Conservation (phyloP, 2,329 filamentous ascomycete genomes). For the Fusarium sp. region DNA sequence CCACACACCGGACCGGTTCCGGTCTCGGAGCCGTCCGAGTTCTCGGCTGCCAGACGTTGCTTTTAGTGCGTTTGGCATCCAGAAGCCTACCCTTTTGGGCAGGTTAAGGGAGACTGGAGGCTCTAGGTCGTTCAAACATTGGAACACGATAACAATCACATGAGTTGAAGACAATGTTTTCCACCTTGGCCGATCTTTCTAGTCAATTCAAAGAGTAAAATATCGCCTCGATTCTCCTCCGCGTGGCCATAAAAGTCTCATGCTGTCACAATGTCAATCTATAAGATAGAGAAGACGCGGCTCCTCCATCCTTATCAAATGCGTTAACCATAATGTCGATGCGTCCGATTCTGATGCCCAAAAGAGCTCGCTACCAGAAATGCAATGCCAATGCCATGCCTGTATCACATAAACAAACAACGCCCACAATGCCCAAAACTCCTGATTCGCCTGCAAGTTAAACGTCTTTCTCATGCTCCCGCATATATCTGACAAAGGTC, state of each 20-base stretch:
- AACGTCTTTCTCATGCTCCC: slow-evolving; percentile 75
- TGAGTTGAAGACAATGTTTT: neutral
- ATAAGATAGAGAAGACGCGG: neutral
- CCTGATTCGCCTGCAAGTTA: slow-evolving; percentile 2
- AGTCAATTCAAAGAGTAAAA: neutral
- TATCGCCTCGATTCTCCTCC: neutral
- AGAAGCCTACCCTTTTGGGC: slow-evolving; percentile 36
- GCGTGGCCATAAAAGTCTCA: neutral
- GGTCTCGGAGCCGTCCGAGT: slow-evolving; percentile 35
- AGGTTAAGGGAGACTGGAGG: slow-evolving; percentile 28
- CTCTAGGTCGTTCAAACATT: neutral
- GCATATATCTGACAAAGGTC: slow-evolving; percentile 93
- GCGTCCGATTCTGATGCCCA: slow-evolving; percentile 10
- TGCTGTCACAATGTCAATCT: slow-evolving; percentile 5
- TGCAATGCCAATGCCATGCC: slow-evolving; percentile 29
- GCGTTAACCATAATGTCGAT: neutral
- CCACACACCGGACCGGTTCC: slow-evolving; percentile 40
- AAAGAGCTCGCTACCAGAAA: slow-evolving; percentile 23
- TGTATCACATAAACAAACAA: slow-evolving; percentile 15
- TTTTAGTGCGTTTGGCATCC: slow-evolving; percentile 13
- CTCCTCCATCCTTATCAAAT: slow-evolving; percentile 8
- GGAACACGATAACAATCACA: neutral
- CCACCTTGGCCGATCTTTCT: neutral
- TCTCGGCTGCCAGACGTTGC: slow-evolving; percentile 4
- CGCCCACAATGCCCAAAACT: slow-evolving; percentile 14